Percentiles rank a stretch among this genome's conserved stretches.
Conservation (phyloP, 176 grass and related monocot species). For the Elymus sibiricus region DNA sequence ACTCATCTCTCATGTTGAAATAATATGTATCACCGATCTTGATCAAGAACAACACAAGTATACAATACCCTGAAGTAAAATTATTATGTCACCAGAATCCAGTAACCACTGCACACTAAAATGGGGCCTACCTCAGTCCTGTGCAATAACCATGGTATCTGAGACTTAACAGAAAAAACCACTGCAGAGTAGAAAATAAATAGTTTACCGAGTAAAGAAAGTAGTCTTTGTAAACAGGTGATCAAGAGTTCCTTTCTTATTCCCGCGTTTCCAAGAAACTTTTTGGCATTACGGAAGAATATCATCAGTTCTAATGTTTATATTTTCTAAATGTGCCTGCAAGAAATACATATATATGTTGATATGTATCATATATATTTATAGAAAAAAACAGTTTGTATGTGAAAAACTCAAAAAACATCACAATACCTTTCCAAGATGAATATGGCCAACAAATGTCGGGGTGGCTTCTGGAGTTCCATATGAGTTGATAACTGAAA, state of each 20-base stretch:
- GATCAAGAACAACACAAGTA: background rate
- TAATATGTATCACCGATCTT: background rate
- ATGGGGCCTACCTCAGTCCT: background rate
- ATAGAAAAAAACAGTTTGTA: background rate
- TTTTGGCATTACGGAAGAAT: slow-evolving; percentile 71
- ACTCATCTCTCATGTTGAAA: slow-evolving; percentile 5
- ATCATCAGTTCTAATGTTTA: slow-evolving; percentile 55
- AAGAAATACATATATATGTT: slow-evolving; percentile 22
- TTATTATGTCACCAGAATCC: background rate
- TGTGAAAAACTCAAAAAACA: background rate
- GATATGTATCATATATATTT: background rate
- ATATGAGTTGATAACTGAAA: slow-evolving; percentile 53
- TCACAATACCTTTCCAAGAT: slow-evolving; percentile 23
- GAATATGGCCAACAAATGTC: no score
- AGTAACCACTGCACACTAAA: background rate
- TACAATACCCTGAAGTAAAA: background rate
- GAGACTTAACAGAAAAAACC: background rate
- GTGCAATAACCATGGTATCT: background rate
- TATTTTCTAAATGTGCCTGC: slow-evolving; percentile 65
- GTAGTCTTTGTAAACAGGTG: slow-evolving; percentile 70
- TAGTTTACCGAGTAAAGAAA: slow-evolving; percentile 50
- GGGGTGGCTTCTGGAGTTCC: no score
- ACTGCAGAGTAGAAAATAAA: background rate
- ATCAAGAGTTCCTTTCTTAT: slow-evolving; percentile 75
- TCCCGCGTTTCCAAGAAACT: slow-evolving; percentile 50